Percentiles rank a stretch among this genome's conserved stretches.
Conservation (phyloP, 2,329 filamentous ascomycete genomes). For the Neofusicoccum ribis region DNA sequence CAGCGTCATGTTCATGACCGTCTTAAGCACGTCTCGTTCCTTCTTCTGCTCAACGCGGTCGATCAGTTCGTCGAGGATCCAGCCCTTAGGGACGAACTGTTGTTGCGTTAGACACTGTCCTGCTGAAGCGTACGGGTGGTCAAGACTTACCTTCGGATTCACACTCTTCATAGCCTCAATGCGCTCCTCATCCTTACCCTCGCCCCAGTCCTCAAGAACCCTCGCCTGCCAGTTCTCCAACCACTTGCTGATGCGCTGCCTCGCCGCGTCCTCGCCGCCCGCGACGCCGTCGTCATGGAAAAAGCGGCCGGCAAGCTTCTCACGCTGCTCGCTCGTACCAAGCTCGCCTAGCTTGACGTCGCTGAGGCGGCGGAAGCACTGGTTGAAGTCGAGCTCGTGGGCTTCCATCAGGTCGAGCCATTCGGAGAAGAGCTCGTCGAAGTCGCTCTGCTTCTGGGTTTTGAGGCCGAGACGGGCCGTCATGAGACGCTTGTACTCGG, state of each 20-base stretch:
- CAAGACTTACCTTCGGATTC: slow-evolving; percentile 69
- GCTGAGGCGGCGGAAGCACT: slow-evolving; percentile 83
- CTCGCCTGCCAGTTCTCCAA: slow-evolving; percentile 74
- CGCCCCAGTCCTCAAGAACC: slow-evolving; percentile 74
- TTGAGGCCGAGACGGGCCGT: slow-evolving; percentile 74
- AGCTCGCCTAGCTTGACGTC: slow-evolving; percentile 63
- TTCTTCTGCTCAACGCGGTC: slow-evolving; percentile 80
- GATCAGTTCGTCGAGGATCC: slow-evolving; percentile 93
- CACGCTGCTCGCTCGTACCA: slow-evolving; percentile 63
- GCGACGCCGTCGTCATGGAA: slow-evolving; percentile 72
- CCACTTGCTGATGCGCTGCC: slow-evolving; percentile 72
- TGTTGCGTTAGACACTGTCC: not conserved
- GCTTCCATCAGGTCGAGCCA: slow-evolving; percentile 78
- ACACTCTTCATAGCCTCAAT: slow-evolving; percentile 75
- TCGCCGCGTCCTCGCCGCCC: slow-evolving; percentile 60
- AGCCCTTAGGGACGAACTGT: slow-evolving; percentile 80
- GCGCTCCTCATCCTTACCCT: slow-evolving; percentile 60
- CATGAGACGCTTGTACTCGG: slow-evolving; percentile 90
- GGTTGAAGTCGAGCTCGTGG: slow-evolving; percentile 87
- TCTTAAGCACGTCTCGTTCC: slow-evolving; percentile 74
- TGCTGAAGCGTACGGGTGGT: not conserved
- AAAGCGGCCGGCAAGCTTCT: slow-evolving; percentile 68
- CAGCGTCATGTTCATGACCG: slow-evolving; percentile 79
- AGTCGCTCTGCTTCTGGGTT: slow-evolving; percentile 69
- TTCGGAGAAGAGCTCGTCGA: slow-evolving; percentile 78